phyloP scores from a whole-genome alignment of 177 flowering plant species.

The Vitis hybrid region DNA sequence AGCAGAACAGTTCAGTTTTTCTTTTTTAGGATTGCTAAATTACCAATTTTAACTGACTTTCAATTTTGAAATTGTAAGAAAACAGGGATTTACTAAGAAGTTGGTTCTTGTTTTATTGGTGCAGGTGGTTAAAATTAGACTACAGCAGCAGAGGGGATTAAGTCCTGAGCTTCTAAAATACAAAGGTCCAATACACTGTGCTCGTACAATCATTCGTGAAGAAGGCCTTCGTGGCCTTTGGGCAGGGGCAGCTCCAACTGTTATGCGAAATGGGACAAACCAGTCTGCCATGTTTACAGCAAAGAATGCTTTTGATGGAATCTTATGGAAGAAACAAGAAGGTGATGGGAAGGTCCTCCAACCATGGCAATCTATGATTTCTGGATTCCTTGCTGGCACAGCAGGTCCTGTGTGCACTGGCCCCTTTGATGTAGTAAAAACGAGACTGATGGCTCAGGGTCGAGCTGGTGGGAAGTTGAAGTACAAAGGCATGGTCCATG shows the following conservation, averaged over 20 bases:
- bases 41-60: neutral
- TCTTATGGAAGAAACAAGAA: conserved; percentile 89
- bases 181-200: conserved; percentile 96
- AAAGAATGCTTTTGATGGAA: conserved; percentile 73
- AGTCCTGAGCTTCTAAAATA: conserved; percentile 81
- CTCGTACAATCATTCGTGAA: conserved; percentile 72
- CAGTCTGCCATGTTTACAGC: conserved; percentile 99
- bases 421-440: conserved; percentile 96
- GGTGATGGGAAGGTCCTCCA: conserved; percentile 86
- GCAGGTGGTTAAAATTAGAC: conserved; percentile 96
- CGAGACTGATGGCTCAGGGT: conserved; percentile 95
- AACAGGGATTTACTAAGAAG: neutral
- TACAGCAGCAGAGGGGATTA: conserved; percentile 93
- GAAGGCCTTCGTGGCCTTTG: conserved; percentile 92
- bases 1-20: too few species aligned
- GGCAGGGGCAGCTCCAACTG: conserved; percentile 99
- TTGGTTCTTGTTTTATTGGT: conserved; percentile 9
- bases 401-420: conserved; percentile 97
- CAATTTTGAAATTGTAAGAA: neutral
- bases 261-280: conserved; percentile 97
- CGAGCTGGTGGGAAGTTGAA: conserved; percentile 56
- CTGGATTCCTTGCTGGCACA: conserved; percentile 94
- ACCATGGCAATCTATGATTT: conserved; percentile 98
- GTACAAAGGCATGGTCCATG: conserved; percentile 94
- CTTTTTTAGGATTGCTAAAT: neutral